A percentile compares a stretch with the other conserved stretches of the same genome.
These are phyloP conservation scores for Botrytis hyacinthi DNA, from an alignment of 2,329 filamentous ascomycete genomes.

Conservation along the genomic window DNA sequence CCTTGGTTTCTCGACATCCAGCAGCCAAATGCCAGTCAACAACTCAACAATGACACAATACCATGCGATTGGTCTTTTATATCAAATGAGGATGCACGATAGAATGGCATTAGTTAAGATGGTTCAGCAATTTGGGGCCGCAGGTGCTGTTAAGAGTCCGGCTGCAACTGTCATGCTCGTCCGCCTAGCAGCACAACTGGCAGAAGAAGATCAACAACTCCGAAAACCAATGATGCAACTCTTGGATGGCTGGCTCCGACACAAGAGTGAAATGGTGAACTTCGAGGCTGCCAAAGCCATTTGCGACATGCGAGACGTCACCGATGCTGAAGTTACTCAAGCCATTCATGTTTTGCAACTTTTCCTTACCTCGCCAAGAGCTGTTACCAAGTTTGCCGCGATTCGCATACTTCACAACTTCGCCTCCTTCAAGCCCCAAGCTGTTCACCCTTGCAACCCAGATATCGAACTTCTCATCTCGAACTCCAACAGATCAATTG, in stretches of 20 bases:
- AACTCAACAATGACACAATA: conserved; percentile 98
- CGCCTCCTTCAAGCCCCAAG: conserved; percentile 91
- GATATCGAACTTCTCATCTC: conserved; percentile 97
- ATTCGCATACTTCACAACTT: conserved; percentile 96
- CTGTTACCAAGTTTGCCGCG: conserved; percentile 95
- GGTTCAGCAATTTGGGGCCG: conserved; percentile 97
- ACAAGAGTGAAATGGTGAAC: conserved; percentile 99
- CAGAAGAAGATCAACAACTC: conserved; percentile 85
- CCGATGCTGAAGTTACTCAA: conserved; percentile 85
- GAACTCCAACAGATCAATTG: conserved; percentile 95
- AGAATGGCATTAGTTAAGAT: conserved; percentile 99
- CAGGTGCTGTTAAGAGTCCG: conserved; percentile 91
- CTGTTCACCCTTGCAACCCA: conserved; percentile 90
- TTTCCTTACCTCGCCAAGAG: conserved; percentile 91
- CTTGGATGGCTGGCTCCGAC: conserved; percentile 91
- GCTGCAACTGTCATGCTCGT: conserved; percentile 91
- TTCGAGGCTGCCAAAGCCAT: conserved; percentile 99
- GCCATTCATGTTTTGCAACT: conserved; percentile 94
- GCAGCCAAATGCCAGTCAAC: conserved; percentile 72
- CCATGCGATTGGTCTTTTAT: conserved; percentile 93
- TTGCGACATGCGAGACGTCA: conserved; percentile 89
- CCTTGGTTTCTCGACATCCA: conserved; percentile 83
- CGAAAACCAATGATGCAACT: conserved; percentile 96
- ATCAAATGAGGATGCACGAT: conserved; percentile 97
- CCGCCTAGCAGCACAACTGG: conserved; percentile 85